Base-by-base conservation (phyloP, 2,329 filamentous ascomycete species). In the Hymenoscyphus scutula region DNA sequence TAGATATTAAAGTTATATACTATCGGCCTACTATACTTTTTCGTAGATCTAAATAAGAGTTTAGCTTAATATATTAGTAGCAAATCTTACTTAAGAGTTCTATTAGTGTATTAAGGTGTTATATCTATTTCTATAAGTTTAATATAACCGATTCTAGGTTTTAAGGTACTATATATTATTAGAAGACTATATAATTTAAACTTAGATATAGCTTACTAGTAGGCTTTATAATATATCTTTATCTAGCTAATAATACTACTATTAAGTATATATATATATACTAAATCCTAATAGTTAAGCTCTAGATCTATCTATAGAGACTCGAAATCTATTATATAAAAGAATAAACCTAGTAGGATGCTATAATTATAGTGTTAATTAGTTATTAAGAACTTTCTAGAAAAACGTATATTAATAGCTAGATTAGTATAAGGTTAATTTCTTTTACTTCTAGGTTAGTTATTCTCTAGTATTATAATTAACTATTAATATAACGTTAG, bases 291-390 rank as follows among this genome's bases (percentile, higher is more conserved):
- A 6, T 67, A 69, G 60, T 77, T 72, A n/a, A 72, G 66, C 17
- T 75, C 74, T 25, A 80, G 61, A 45, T 76, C 74, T 68, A 71
- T 61, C 92, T 92, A 97, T 17, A 84, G 83, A 59, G 86, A 84
- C 71, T 96, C 91, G 69, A 95, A 89, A 74, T 96, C 92, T 74
- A 87, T 85, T 60, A 87, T 87, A 64, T 83, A 80, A 70, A 92
- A 92, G 48, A 81, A 80, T 69, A 89, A 80, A 66, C 90, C 90
- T 25, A 81, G 80, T 0, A 89, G 90, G 54, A 91, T 91, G 63
- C 90, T 94, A 4, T 30, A 30, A 30, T 30, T 8, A 30, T 30
- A 30, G 29, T 30, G 29, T 30, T 30, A 30, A 30, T 30, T 30
- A 30, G 29, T 30, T 30, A 30, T 30, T 30, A 30, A 30, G 29